Base-by-base conservation (phyloP, 345 rosid species). In the Pelargonium nanum region DNA sequence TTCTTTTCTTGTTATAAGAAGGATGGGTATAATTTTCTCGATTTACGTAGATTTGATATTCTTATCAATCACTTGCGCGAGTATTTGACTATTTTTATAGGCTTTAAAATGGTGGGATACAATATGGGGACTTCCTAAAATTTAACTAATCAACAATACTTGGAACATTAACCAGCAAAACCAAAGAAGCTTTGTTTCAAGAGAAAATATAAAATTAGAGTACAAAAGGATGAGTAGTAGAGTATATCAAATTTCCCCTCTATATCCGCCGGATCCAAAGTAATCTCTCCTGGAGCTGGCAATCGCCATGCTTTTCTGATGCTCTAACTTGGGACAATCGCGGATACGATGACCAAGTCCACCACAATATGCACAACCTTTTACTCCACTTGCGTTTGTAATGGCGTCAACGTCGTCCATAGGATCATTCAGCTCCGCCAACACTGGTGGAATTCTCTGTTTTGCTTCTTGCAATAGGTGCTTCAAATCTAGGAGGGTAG, bases 291-390 rank as follows among this genome's bases (percentile, higher is more conserved):
- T 78, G 9, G 90, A 84, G 67, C 73, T 83, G 17, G 98, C 95
- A 65, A 86, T 83, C 7, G 88, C 88, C 83, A 80, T 72, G 72
- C 85, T 80, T 72, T 86, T 82, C 76, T 85, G 95, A 60, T 86
- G 98, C 73, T 91, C 96, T 74, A 86, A 74, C 72, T 88, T 91
- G 44, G 95, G 95, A 58, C 96, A 91, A 56, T 88, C 90, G 13
- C 87, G 71, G 55, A 88, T 91, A 56, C 91, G 90, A 65, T 91
- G 96, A 45, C 96, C 96, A 20, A 91, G 84, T 53, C 95, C 98
- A 40, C 96, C 96, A 82, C 96, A 91, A 58, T 84, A 88, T 63
- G 90, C 95, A 78, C 98, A 91, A 1, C 98, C 98, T 72, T 91
- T 83, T 55, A 86, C 90, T 58, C 96, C 95, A 66, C 92, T 85